Percentiles rank a stretch among this genome's conserved stretches.
Conservation (phyloP, 305 asterid genomes). For the Fraxinus paxiana region DNA sequence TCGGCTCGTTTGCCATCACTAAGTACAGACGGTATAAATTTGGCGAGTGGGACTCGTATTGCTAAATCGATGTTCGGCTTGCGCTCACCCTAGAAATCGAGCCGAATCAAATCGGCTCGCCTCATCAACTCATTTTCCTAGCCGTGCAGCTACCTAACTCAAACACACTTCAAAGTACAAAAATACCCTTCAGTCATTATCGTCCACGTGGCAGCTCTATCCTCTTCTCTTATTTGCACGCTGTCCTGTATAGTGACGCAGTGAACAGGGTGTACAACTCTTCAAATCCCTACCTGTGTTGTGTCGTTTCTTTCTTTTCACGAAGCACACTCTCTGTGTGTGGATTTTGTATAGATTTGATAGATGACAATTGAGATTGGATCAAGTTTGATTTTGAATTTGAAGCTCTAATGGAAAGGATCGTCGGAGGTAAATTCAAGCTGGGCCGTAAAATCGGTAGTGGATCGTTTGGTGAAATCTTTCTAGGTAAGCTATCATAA, state of each 20-base stretch:
- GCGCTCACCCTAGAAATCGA: not conserved
- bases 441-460: slow-evolving; percentile 98
- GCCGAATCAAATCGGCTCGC: not conserved
- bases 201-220: slow-evolving; percentile 26
- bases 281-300: slow-evolving; percentile 30
- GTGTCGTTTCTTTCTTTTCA: slow-evolving; percentile 18
- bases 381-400: slow-evolving; percentile 25
- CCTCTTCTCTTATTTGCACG: slow-evolving; percentile 33
- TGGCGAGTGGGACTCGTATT: not conserved
- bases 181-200: slow-evolving; percentile 15
- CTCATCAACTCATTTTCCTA: not conserved
- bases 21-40: too few species aligned
- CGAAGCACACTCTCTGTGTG: slow-evolving; percentile 25
- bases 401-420: slow-evolving; percentile 61
- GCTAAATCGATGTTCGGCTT: not conserved
- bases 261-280: slow-evolving; percentile 32
- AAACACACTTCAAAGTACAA: slow-evolving; percentile 10
- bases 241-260: slow-evolving; percentile 25
- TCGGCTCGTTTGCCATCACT: too few species aligned
- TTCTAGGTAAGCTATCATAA: slow-evolving; percentile 50
- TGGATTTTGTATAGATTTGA: slow-evolving; percentile 30
- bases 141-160: not conserved
- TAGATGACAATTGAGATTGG: slow-evolving; percentile 38
- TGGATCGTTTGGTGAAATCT: slow-evolving; percentile 94
- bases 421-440: slow-evolving; percentile 86